Percentiles rank a stretch among this genome's conserved stretches.
Conservation (phyloP, 208 protist genomes). For the Leishmania turanica region DNA sequence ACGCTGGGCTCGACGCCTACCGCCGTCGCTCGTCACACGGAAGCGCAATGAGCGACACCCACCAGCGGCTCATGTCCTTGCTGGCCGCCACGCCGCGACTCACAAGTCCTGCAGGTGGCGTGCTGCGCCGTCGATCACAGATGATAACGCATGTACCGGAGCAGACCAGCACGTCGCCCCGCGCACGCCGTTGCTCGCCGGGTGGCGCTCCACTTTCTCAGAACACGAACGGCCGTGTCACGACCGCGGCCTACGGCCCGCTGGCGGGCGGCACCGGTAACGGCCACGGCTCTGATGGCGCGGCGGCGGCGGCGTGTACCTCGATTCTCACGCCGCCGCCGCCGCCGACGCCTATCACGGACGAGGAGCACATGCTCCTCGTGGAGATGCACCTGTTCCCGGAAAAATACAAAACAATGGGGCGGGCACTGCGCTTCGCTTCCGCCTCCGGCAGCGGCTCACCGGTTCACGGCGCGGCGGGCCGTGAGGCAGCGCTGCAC, state of each 20-base stretch:
- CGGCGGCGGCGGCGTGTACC: background rate
- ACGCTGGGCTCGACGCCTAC: background rate
- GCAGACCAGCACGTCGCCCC: background rate
- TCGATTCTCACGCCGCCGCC: background rate
- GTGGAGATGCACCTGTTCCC: slow-evolving; percentile 63
- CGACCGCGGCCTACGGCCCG: background rate
- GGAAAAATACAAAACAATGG: slow-evolving; percentile 35
- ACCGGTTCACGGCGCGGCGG: background rate
- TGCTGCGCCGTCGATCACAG: slow-evolving; percentile 16
- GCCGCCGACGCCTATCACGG: slow-evolving; percentile 27
- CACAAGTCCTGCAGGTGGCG: background rate
- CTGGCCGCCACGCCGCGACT: slow-evolving; percentile 19
- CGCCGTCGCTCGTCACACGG: slow-evolving; percentile 9
- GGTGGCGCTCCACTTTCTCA: background rate
- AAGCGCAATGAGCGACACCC: background rate
- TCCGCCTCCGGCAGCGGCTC: background rate
- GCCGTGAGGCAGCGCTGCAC: slow-evolving; percentile 1
- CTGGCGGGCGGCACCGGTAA: background rate
- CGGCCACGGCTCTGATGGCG: background rate
- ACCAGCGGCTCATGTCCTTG: slow-evolving; percentile 17
- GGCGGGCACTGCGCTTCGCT: slow-evolving; percentile 14
- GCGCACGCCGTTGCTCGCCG: background rate
- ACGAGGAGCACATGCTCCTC: slow-evolving; percentile 60
- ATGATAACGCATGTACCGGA: background rate
- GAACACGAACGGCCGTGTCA: background rate